Base-by-base conservation (phyloP, 345 rosid genomes). In the Acer saccharum region DNA sequence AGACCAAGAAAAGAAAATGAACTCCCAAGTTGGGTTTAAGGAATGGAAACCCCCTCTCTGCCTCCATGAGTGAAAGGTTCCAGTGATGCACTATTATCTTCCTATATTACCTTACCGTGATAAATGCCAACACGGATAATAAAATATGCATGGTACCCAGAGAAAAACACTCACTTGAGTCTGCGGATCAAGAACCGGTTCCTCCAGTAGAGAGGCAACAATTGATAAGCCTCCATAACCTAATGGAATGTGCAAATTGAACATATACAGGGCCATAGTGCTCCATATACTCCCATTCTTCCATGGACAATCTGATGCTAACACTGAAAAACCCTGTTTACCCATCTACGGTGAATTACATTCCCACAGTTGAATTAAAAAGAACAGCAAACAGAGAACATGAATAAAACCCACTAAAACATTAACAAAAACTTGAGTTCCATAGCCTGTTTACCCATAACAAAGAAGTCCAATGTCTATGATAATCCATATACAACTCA, bases 221-320 rank as follows among this genome's bases (percentile, higher is more conserved):
- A 86, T 78, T 35, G 99, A 92, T 63, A 92, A 83, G 75, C 99
- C 99, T 29, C 97, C 94, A 81, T 84, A 81, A 76, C 98, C 90
- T 78, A 92, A 85, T 85, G 98, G 97, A 69, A 93, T 85, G 69
- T 95, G 98, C 65, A 93, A 83, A 83, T 86, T 87, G 88, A 92
- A 87, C 89, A 95, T 83, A 81, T 93, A 95, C 58, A 89, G 50
- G 41, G 85, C 89, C 83, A 95, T 82, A 13, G 91, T 93, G 86
- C 89, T 90, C 99, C 98, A 95, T 68, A 78, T 43, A 75, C 68
- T 78, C 6, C 84, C 84, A 9, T 79, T 80, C 61, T 89, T 92
- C 98, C 98, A 95, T 74, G 96, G 94, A 80, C 78, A 77, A 20
- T 89, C 90, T 13, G 88, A 73, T 74, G 81, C 79, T 79, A 92